A percentile compares a stretch with the other conserved stretches of the same genome.
Evolutionary conservation across 2,329 filamentous ascomycete genomes (phyloP).

Genomic region (Clarireedia hainanense): DNA sequence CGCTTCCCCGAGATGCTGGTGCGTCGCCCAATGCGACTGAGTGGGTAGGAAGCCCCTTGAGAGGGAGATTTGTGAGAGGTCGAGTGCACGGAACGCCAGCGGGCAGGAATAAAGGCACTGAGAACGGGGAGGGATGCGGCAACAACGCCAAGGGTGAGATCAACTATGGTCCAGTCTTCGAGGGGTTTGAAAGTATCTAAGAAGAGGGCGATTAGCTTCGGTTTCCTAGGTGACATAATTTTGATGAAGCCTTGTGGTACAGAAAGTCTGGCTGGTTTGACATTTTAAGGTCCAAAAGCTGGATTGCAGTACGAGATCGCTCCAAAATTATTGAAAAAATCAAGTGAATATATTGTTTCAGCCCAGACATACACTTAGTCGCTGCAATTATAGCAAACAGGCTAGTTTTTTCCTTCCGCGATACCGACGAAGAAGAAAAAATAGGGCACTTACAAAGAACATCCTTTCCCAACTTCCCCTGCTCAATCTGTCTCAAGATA

Average conservation of each 20-base stretch:
- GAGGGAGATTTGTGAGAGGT: background rate
- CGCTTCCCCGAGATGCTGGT: background rate
- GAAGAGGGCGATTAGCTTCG: background rate
- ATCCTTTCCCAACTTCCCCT: constrained; percentile 3
- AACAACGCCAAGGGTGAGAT: constrained; percentile 29
- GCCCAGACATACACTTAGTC: background rate
- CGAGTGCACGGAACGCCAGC: constrained; percentile 8
- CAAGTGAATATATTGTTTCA: background rate
- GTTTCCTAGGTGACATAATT: background rate
- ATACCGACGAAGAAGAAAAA: background rate
- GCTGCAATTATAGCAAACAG: too few species aligned
- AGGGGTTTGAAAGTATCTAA: constrained; percentile 22
- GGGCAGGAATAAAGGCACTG: constrained; percentile 19
- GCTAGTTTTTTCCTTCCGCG: too few species aligned
- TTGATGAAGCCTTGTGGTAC: too few species aligned
- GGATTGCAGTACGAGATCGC: too few species aligned
- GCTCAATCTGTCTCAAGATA: constrained; percentile 26
- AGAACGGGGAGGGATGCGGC: constrained; percentile 31
- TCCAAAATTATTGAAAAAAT: too few species aligned
- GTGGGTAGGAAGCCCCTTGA: background rate
- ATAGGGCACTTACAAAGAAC: background rate
- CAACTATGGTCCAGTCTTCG: constrained; percentile 28
- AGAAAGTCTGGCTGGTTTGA: too few species aligned
- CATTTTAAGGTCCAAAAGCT: too few species aligned
- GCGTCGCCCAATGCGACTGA: background rate